phyloP scores from a whole-genome alignment of 345 rosid species.

The Aquilaria yunnanensis region DNA sequence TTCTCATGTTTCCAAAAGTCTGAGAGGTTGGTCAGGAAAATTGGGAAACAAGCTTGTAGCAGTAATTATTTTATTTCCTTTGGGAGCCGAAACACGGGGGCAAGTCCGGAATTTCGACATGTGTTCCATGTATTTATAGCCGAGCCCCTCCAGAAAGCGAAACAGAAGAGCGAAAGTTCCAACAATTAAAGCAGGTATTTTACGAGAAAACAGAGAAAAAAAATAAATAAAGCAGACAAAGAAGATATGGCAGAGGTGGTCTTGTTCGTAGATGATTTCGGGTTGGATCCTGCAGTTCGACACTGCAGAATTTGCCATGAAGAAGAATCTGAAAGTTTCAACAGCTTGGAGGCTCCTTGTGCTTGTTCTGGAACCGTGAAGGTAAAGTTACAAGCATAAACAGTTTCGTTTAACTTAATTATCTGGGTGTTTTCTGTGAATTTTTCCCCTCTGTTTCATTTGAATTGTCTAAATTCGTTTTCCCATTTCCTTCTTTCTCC shows the following conservation, averaged over 20 bases:
- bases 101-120: constrained; percentile 17
- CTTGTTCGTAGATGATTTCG: constrained; percentile 42
- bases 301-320: constrained; percentile 92
- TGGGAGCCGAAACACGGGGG: constrained; percentile 11
- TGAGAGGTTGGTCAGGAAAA: too few species aligned
- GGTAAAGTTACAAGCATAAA: constrained; percentile 28
- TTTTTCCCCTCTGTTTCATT: not conserved
- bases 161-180: constrained; percentile 4
- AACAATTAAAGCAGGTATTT: constrained; percentile 9
- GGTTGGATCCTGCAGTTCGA: constrained; percentile 22
- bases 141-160: not conserved
- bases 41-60: too few species aligned
- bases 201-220: not conserved
- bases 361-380: constrained; percentile 90
- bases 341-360: constrained; percentile 83
- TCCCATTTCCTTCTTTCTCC: not conserved
- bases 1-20: too few species aligned
- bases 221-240: not conserved
- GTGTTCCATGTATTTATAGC: constrained; percentile 19
- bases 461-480: not conserved
- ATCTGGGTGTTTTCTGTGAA: not conserved
- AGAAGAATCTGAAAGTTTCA: constrained; percentile 57
- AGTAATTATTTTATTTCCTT: not conserved
- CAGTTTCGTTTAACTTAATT: too few species aligned
- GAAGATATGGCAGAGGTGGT: constrained; percentile 49